Evolutionary conservation across 805 yeast genomes (phyloP).

Genomic region (Wickerhamiella hasegawae): DNA sequence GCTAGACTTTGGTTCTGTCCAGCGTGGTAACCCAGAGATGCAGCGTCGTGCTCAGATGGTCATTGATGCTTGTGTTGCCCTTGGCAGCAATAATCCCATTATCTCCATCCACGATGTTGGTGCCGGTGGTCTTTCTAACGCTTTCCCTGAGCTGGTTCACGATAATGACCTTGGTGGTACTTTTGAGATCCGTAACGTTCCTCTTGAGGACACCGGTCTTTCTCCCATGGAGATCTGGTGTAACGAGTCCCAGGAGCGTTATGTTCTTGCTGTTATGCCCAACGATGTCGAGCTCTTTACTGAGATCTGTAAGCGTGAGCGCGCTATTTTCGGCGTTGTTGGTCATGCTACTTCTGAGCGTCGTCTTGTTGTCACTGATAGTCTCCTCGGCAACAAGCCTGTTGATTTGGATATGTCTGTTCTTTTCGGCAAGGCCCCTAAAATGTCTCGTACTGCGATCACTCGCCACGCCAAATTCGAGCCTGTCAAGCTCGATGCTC

Average conservation of each 20-base stretch:
- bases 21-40: constrained; percentile 98
- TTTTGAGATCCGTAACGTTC: constrained; percentile 79
- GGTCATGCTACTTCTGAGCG: constrained; percentile 86
- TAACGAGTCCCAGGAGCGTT: constrained; percentile 97
- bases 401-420: constrained; percentile 92
- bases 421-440: constrained; percentile 93
- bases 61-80: constrained; percentile 79
- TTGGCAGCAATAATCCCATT: constrained; percentile 63
- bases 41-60: constrained; percentile 98
- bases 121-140: constrained; percentile 97
- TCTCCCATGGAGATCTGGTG: constrained; percentile 99
- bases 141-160: constrained; percentile 92
- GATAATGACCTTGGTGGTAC: constrained; percentile 91
- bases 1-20: constrained; percentile 95
- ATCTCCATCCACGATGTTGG: constrained; percentile 98
- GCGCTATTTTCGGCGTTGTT: constrained; percentile 91
- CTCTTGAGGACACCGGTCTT: constrained; percentile 92
- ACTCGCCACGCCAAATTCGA: constrained; percentile 39
- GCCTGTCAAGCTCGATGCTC: constrained; percentile 16
- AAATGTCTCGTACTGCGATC: constrained; percentile 63
- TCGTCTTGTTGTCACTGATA: constrained; percentile 67
- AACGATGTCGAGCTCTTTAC: constrained; percentile 57
- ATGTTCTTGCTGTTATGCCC: constrained; percentile 81
- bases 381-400: constrained; percentile 62
- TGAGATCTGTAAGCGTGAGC: constrained; percentile 79